A percentile compares a stretch with the other conserved stretches of the same genome.
Conservation (phyloP, 257 asterid species). For the Apocynum venetum region DNA sequence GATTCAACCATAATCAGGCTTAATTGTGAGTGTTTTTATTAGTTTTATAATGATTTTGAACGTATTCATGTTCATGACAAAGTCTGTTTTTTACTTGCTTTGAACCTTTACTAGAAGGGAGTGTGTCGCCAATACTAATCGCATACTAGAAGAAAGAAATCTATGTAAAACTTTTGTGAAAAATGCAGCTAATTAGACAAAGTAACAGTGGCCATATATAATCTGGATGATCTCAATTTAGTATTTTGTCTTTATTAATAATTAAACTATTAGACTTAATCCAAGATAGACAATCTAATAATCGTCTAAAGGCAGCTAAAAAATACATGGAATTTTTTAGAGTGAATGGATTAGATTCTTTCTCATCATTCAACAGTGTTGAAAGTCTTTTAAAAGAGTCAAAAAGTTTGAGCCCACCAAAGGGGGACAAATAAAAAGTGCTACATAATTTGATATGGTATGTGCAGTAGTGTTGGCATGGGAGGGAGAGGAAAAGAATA, state of each 20-base stretch:
- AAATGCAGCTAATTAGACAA: no score
- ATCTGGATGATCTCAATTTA: background rate
- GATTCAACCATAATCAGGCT: no score
- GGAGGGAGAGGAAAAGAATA: background rate
- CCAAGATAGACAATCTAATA: background rate
- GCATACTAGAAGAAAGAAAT: no score
- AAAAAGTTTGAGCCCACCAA: background rate
- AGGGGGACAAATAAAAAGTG: background rate
- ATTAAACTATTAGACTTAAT: background rate
- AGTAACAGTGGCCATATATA: no score
- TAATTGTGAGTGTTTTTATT: no score
- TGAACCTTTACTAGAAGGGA: no score
- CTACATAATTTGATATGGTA: background rate
- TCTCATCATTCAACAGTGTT: conserved; percentile 1
- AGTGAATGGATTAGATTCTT: background rate
- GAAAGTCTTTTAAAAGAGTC: background rate
- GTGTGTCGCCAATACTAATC: no score
- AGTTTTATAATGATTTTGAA: no score
- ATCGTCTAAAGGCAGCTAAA: background rate
- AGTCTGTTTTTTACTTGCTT: no score
- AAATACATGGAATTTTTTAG: background rate
- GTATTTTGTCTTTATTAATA: background rate
- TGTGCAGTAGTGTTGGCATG: no score
- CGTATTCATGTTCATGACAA: no score
- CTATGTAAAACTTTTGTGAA: no score